Evolutionary conservation across 2,329 filamentous ascomycete genomes (phyloP).

Genomic region (Fusarium guadeloupense): DNA sequence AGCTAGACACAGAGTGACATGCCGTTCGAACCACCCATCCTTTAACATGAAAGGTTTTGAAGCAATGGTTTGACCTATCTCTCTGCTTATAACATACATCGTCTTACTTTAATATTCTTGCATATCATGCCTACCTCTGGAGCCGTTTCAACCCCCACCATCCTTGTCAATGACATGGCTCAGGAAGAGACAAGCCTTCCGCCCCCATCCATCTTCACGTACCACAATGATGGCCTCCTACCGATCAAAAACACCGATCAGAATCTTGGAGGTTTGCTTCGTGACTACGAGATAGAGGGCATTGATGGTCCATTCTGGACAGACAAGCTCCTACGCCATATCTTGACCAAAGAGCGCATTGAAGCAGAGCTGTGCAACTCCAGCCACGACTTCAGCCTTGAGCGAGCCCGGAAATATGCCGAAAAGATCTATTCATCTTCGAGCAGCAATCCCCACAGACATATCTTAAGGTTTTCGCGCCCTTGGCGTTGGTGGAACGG

Average conservation of each 20-base stretch:
- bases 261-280: not conserved
- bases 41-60: no score
- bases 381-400: not conserved
- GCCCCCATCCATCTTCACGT: not conserved
- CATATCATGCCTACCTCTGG: no score
- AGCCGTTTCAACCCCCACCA: no score
- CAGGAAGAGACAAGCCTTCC: not conserved
- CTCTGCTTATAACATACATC: no score
- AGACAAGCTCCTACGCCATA: not conserved
- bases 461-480: constrained; percentile 2
- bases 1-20: no score
- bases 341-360: not conserved
- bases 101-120: no score
- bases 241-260: not conserved
- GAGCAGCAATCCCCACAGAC: not conserved
- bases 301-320: not conserved
- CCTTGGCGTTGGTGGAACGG: not conserved
- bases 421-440: not conserved
- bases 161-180: no score
- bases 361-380: not conserved
- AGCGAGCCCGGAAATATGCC: not conserved
- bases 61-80: no score
- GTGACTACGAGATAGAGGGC: not conserved
- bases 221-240: not conserved
- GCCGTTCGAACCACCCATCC: no score